Base-by-base conservation (phyloP, 2,329 filamentous ascomycete genomes). In the Sporothrix inflata region DNA sequence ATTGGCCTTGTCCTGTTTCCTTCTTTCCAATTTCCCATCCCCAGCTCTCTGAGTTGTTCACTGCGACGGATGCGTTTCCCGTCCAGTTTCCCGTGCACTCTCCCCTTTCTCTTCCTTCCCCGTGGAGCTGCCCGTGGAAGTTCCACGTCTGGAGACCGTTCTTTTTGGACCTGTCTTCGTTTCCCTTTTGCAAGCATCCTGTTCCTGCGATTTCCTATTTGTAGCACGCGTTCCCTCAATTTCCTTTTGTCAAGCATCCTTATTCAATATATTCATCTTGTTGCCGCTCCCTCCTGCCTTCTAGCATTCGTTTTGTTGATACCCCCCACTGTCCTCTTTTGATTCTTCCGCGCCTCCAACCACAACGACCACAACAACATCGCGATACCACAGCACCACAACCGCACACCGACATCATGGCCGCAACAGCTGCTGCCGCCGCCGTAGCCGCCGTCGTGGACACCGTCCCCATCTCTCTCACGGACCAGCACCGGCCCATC, bases 401-500 rank as follows among this genome's bases (percentile, higher is more conserved):
- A 47, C 8, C n/a, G 8, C 49, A 21, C 16, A 40, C 9, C 55
- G 2, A n/a, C 60, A 27, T 16, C 12, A 65, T 65, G 60, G 38
- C 38, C 12, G 21, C 60, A 45, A 65, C 60, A 27, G n/a, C 38
- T 27, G 40, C 60, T 27, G 60, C 60, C 21, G 60, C 38, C 21
- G 38, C 38, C 65, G 65, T 24, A 45, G 45, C 40, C 8, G 27
- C 65, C 4, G 27, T 27, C 65, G 27, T 67, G 19, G 45, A 51
- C 27, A 38, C 45, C 27, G 21, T 61, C 19, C 14, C 45, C 45
- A 34, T 68, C 27, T 27, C 67, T 1, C 42, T 45, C 9, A 61
- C 40, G 2, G 68, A 73, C 45, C 61, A 61, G 61, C 38, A 51
- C 11, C 14, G 14, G n/a, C 61, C 71, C 3, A 45, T 53, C 2